Evolutionary conservation across 805 yeast species (phyloP).

Genomic region (Wickerhamiella domercqiae): DNA sequence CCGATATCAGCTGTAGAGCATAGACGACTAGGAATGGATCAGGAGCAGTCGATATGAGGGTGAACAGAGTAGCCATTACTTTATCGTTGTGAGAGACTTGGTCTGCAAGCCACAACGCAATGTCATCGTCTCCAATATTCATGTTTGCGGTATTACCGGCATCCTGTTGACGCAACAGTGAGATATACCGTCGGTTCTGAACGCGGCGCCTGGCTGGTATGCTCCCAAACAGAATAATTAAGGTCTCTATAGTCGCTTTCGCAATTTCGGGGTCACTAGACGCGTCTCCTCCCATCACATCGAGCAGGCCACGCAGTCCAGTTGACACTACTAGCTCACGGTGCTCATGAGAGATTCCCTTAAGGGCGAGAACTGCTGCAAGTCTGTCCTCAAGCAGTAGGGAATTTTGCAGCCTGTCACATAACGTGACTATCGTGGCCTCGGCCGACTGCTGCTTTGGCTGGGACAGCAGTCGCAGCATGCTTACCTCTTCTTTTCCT

Average conservation of each 20-base stretch:
- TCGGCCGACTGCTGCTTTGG: conserved; percentile 49
- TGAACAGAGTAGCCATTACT: conserved; percentile 34
- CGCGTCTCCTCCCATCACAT: conserved; percentile 46
- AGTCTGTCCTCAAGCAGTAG: conserved; percentile 69
- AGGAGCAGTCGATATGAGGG: conserved; percentile 30
- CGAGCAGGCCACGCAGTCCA: conserved; percentile 61
- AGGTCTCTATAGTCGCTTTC: conserved; percentile 71
- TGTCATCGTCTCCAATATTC: conserved; percentile 46
- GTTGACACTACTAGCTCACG: conserved; percentile 82
- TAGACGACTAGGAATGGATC: conserved; percentile 73
- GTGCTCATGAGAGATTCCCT: conserved; percentile 75
- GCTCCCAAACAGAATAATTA: conserved; percentile 47
- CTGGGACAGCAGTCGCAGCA: conserved; percentile 28
- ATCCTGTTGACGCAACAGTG: conserved; percentile 40
- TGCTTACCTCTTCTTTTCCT: neutral
- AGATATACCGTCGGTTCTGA: conserved; percentile 17
- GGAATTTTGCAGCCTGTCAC: conserved; percentile 76
- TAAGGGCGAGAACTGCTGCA: conserved; percentile 79
- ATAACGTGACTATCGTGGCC: conserved; percentile 74
- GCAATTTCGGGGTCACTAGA: conserved; percentile 54
- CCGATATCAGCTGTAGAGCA: conserved; percentile 70
- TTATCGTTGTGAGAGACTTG: conserved; percentile 55
- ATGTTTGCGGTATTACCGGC: conserved; percentile 54
- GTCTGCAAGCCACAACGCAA: conserved; percentile 90
- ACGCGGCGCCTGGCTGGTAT: conserved; percentile 32